A percentile compares a stretch with the other conserved stretches of the same genome.
phyloP scores from a whole-genome alignment of 2,329 filamentous ascomycete species.

The Neopestalotiopsis clavispora region DNA sequence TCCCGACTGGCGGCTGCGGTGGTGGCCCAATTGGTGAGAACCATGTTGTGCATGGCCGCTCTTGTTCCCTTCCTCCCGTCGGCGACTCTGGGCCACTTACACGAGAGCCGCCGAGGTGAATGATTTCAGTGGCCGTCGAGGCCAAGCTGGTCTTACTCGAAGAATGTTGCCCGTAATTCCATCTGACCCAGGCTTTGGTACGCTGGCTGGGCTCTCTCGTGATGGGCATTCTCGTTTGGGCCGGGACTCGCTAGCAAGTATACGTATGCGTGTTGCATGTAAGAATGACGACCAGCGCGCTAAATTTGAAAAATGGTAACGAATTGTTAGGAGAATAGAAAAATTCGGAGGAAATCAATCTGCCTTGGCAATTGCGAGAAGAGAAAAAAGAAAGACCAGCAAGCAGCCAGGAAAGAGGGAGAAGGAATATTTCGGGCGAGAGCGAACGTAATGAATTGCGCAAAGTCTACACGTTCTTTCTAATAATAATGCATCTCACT shows the following conservation, averaged over 20 bases:
- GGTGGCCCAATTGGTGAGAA: slow-evolving; percentile 4
- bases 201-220: slow-evolving; percentile 19
- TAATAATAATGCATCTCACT: slow-evolving; percentile 4
- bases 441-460: slow-evolving; percentile 1
- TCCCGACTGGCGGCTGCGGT: slow-evolving; percentile 12
- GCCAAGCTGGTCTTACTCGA: slow-evolving; percentile 10
- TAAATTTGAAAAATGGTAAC: neutral
- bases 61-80: neutral
- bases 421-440: neutral
- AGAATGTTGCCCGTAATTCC: slow-evolving; percentile 13
- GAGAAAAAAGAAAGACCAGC: neutral
- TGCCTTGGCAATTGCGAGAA: neutral
- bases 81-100: slow-evolving; percentile 14
- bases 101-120: slow-evolving; percentile 20
- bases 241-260: neutral
- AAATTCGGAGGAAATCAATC: neutral
- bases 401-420: neutral
- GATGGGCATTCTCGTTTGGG: slow-evolving; percentile 14
- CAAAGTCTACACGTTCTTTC: neutral
- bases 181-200: slow-evolving; percentile 19
- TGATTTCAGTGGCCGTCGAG: slow-evolving; percentile 16
- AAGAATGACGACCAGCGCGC: slow-evolving; percentile 3
- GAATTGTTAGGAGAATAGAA: neutral
- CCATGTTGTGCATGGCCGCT: slow-evolving; percentile 10
- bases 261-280: neutral